These are phyloP conservation scores for Trichoderma brevicompactum DNA, from an alignment of 2,329 filamentous ascomycete species.

Conservation along the genomic window DNA sequence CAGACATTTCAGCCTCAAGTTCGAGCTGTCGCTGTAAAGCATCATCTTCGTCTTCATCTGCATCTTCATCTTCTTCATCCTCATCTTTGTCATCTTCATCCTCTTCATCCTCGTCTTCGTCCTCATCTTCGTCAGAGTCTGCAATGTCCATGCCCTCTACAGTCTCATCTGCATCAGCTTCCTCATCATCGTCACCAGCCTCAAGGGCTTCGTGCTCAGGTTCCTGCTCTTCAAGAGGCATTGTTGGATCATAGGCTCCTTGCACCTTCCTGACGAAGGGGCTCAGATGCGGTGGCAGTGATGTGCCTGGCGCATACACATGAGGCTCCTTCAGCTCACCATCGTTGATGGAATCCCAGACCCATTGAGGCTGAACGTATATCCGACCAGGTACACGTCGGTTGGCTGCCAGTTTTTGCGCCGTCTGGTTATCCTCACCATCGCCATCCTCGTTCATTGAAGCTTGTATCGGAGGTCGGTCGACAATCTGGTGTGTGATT, in stretches of 20 bases:
- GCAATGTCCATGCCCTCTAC: constrained; percentile 56
- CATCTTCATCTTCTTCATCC: constrained; percentile 48
- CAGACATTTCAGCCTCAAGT: constrained; percentile 87
- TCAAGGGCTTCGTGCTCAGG: constrained; percentile 81
- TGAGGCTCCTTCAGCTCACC: constrained; percentile 86
- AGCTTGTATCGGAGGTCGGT: constrained; percentile 76
- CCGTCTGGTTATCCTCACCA: constrained; percentile 64
- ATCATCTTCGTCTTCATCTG: constrained; percentile 56
- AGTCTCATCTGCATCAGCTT: constrained; percentile 52
- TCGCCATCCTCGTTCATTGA: constrained; percentile 54
- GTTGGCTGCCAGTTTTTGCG: constrained; percentile 62
- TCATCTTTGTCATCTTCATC: constrained; percentile 55
- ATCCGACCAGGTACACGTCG: constrained; percentile 85
- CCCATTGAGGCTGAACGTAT: constrained; percentile 97
- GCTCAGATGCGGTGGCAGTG: constrained; percentile 90
- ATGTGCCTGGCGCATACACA: constrained; percentile 85
- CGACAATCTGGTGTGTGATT: constrained; percentile 96
- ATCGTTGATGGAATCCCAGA: constrained; percentile 96
- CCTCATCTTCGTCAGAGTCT: constrained; percentile 52
- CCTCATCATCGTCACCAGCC: constrained; percentile 62
- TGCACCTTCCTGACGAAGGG: constrained; percentile 89
- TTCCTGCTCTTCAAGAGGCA: constrained; percentile 84
- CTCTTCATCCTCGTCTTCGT: constrained; percentile 69
- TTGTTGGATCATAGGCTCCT: constrained; percentile 89
- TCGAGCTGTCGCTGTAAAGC: constrained; percentile 81